Base-by-base conservation (phyloP, 257 asterid genomes). In the Jacaranda copaia region DNA sequence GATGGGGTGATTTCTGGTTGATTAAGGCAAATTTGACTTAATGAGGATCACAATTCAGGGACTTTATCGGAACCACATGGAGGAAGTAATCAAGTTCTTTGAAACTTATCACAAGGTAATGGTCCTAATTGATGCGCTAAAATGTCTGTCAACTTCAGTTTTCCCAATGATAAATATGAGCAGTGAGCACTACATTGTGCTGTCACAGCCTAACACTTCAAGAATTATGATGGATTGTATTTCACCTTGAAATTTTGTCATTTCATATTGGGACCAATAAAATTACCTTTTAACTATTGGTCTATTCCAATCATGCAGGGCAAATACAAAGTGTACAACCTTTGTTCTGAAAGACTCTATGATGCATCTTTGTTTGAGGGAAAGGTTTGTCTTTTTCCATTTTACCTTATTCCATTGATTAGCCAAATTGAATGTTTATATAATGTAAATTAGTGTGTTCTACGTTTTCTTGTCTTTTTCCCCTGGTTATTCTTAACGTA, bases 41-140 rank as follows among this genome's bases (percentile, higher is more conserved):
- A 80, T 72, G 73, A 40, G 76, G 78, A 36, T 68, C 72, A 62
- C 61, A 81, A 65, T 81, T 71, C 79, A 96, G 99, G 99, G 98
- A 56, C 87, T 93, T 75, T 96, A 96, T 84, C 88, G 99, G 70
- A 96, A 96, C 87, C 99, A 96, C 88, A 96, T 96, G 98, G 99
- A 96, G 89, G 99, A 96, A 90, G 99, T 96, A 63, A 93, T 96
- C 79, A 89, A 81, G 82, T 96, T 93, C 89, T 91, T 96, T 73
- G 99, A 96, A 81, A 93, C 96, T 66, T 87, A 88, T 85, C 99
- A 96, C 89, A 92, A 96, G 98, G 99, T 96, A 88, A 80, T 77
- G 42, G 10, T n/a, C n/a, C n/a, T n/a, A n/a, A n/a, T n/a, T n/a
- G n/a, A 51, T 63, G 57, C 5, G 49, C 40, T 65, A 40, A 49